Base-by-base conservation (phyloP, 305 asterid species). In the Euphrasia arctica region DNA sequence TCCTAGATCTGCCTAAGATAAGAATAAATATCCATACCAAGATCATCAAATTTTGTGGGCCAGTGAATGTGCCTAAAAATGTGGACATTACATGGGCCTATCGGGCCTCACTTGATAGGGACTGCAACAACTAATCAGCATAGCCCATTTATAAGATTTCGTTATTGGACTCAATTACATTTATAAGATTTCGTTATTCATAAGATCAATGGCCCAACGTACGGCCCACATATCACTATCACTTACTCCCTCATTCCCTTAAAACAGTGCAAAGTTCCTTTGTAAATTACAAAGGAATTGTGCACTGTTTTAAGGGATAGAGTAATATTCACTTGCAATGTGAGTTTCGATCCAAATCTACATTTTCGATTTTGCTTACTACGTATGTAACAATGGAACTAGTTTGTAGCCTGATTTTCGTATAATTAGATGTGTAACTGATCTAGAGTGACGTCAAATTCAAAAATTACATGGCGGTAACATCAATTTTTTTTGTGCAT, bases 161-260 rank as follows among this genome's bases (percentile, higher is more conserved):
- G 39, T 50, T 18, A 2, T 9, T 50, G 32, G n/a, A 28, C 60
- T 64, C 9, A 60, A 36, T 49, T 31, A 36, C 65, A 58, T 51
- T 78, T 73, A 66, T 75, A 77, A 36, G 52, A 18, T 18, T 18
- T 18, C 22, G 22, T 18, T 18, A 18, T 29, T 51, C 14, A 29
- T 10, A n/a, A 31, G 27, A 12, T 0, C 11, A 59, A 59, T 52
- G 75, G 73, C 75, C 77, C 75, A 39, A 51, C 8, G 39, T 22
- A 58, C 50, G 73, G 67, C 63, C 78, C 76, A 70, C 72, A 32
- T 48, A 58, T 70, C 78, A 58, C 63, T 28, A 34, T 63, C 57
- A 47, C 31, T 0, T 28, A 67, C 68, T 18, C 22, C 22, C 22
- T 18, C 22, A 18, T 18, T 18, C 22, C 22, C 22, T 18, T 18